Percentiles rank a stretch among this genome's conserved stretches.
Conservation (phyloP, 768 basidiomycete genomes). For the Glaciozyma antarctica region DNA sequence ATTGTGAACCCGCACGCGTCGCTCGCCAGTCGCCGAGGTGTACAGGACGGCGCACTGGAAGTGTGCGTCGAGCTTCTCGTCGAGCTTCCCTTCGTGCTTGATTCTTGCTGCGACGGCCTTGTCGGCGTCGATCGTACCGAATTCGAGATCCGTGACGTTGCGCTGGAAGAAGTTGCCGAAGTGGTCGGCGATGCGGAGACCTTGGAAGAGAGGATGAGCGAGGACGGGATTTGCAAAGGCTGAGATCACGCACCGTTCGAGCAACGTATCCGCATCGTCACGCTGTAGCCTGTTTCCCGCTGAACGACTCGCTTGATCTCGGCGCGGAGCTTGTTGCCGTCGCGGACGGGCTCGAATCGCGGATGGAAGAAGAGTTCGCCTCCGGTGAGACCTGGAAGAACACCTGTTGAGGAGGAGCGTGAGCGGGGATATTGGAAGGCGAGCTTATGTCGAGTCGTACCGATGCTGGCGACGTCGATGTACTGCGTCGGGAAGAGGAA, state of each 20-base stretch:
- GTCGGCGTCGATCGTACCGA: slow-evolving; percentile 71
- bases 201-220: slow-evolving; percentile 13
- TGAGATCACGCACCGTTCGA: slow-evolving; percentile 57
- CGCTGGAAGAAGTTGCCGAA: slow-evolving; percentile 64
- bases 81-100: slow-evolving; percentile 56
- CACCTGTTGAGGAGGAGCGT: slow-evolving; percentile 12
- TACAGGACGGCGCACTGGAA: slow-evolving; percentile 83
- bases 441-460: slow-evolving; percentile 41
- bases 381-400: slow-evolving; percentile 62
- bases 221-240: slow-evolving; percentile 42
- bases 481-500: slow-evolving; percentile 71
- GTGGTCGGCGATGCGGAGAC: slow-evolving; percentile 43
- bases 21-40: slow-evolving; percentile 63
- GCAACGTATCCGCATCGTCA: slow-evolving; percentile 67
- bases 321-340: slow-evolving; percentile 57
- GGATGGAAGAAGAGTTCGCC: slow-evolving; percentile 90
- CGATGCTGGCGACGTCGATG: slow-evolving; percentile 80
- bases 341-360: slow-evolving; percentile 63
- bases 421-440: background rate
- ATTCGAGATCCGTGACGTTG: slow-evolving; percentile 61
- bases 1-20: slow-evolving; percentile 77
- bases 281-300: slow-evolving; percentile 68
- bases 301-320: slow-evolving; percentile 61
- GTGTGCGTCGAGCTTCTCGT: slow-evolving; percentile 62
- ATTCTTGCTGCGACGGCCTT: slow-evolving; percentile 67